Percentiles rank a stretch among this genome's conserved stretches.
Evolutionary conservation across 139 green algal genomes (phyloP).

Genomic region (Haematococcus sp.): DNA sequence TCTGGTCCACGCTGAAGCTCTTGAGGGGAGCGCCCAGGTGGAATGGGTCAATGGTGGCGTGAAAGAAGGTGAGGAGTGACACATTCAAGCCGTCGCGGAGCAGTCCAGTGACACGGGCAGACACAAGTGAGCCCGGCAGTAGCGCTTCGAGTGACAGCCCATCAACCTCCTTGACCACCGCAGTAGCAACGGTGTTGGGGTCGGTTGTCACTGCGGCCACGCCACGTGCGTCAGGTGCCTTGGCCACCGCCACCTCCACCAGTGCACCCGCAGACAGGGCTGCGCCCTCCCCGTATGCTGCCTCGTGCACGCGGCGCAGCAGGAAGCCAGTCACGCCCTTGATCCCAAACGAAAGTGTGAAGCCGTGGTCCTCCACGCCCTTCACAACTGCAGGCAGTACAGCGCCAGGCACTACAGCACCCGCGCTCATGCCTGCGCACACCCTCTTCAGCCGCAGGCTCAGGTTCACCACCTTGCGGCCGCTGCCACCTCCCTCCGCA

Average conservation of each 20-base stretch:
- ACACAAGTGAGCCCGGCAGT: slow-evolving; percentile 81
- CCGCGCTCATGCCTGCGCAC: slow-evolving; percentile 18
- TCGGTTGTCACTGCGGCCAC: slow-evolving; percentile 21
- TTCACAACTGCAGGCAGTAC: slow-evolving; percentile 67
- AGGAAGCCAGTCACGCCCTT: slow-evolving; percentile 74
- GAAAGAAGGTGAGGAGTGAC: slow-evolving; percentile 88
- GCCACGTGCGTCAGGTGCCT: slow-evolving; percentile 12
- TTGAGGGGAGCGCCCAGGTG: slow-evolving; percentile 54
- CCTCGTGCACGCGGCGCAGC: slow-evolving; percentile 24
- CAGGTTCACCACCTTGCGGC: slow-evolving; percentile 70
- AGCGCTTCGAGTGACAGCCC: slow-evolving; percentile 67
- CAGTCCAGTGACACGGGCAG: slow-evolving; percentile 46
- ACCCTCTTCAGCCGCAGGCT: slow-evolving; percentile 93
- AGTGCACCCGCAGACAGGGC: slow-evolving; percentile 42
- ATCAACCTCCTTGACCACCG: slow-evolving; percentile 40
- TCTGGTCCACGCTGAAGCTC: slow-evolving; percentile 12
- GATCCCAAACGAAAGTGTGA: slow-evolving; percentile 75
- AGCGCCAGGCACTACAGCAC: slow-evolving; percentile 33
- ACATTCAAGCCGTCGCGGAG: slow-evolving; percentile 78
- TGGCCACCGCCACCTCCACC: slow-evolving; percentile 50
- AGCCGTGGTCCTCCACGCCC: slow-evolving; percentile 91
- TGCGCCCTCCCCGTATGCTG: slow-evolving; percentile 26
- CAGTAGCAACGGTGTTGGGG: not conserved
- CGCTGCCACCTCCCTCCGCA: not conserved
- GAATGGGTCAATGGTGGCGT: slow-evolving; percentile 83